Evolutionary conservation across 2,329 filamentous ascomycete species (phyloP), one percentile per base, ranked within the genome.

Genomic region (Akanthomyces muscarius): DNA sequence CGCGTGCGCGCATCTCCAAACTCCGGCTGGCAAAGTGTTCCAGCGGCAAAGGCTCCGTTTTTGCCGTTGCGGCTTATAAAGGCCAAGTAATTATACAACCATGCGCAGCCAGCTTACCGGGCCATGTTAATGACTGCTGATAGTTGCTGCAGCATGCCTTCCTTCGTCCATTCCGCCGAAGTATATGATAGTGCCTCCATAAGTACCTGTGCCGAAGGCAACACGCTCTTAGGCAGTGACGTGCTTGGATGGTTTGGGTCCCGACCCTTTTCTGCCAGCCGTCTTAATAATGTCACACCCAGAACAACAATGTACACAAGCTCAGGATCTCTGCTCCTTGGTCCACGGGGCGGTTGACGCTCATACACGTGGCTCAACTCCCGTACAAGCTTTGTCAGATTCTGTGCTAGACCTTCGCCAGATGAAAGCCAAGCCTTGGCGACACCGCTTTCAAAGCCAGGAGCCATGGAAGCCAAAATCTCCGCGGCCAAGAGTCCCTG

Each of bases 401-500:
- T 93, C 63, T 90, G 86, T 1, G 91, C 89, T 74, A 97, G 95
- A 0, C 90, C 91, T 69, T 96, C 92, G 48, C 89, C 86, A 4
- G 90, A 92, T 45, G 88, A 86, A 8, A 98, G 83, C 93, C 95
- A 98, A 0, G 85, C 81, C 62, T 86, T 86, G 4, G 93, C 89
- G 8, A 97, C 77, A 4, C 86, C 83, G 18, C 83, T 83, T 67
- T 96, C 92, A n/a, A 86, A 82, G 5, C 84, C 83, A 2, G 89
- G 89, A 3, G 87, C 86, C 14, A 97, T 80, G 11, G 88, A 88
- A 0, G 92, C 87, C 3, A 98, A 78, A 58, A 98, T 96, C 68
- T 98, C 93, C 0, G 92, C 93, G 1, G 92, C 90, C 6, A 98
- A 81, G 69, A 98, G 85, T 1, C 92, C 93, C 76, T 99, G 95